Conservation (phyloP, 148 eudicot genomes). For the Fagopyrum homotropicum region DNA sequence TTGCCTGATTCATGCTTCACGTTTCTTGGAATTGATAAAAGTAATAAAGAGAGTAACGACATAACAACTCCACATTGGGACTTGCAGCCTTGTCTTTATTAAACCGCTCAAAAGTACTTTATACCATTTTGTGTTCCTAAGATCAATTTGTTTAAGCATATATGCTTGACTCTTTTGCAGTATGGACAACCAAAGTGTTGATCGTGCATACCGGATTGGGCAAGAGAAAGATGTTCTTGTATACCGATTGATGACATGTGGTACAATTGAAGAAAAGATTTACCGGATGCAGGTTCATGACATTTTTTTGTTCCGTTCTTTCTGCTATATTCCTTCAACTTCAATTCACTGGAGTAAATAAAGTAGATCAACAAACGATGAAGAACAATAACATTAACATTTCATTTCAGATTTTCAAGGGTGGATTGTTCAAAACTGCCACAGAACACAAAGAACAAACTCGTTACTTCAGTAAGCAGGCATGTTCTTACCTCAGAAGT, state of each 20-base stretch:
- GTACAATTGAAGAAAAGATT: slow-evolving; percentile 95
- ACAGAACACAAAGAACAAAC: slow-evolving; percentile 99
- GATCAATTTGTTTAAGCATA: not conserved
- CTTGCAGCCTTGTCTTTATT: not conserved
- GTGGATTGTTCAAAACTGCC: slow-evolving; percentile 93
- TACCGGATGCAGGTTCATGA: slow-evolving; percentile 77
- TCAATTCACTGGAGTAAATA: not conserved
- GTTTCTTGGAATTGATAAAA: not conserved
- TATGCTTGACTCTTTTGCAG: slow-evolving; percentile 35
- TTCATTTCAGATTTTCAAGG: slow-evolving; percentile 70
- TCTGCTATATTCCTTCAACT: not conserved
- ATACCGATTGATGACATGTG: slow-evolving; percentile 91
- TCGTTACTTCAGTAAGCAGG: slow-evolving; percentile 94
- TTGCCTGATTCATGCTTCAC: not conserved
- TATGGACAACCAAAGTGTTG: slow-evolving; percentile 96
- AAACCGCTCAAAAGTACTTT: not conserved
- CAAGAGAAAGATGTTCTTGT: slow-evolving; percentile 93
- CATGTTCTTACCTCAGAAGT: slow-evolving; percentile 17
- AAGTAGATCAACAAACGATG: not conserved
- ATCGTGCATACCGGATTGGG: slow-evolving; percentile 96
- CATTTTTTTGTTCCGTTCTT: not conserved
- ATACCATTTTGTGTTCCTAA: not conserved
- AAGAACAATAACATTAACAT: slow-evolving; percentile 1
- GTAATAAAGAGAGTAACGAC: too few relatives aligned
- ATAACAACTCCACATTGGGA: not conserved